Evolutionary conservation across 225 moss, liverwort and hornwort genomes (phyloP).

Genomic region (Physcomitrium patens): DNA sequence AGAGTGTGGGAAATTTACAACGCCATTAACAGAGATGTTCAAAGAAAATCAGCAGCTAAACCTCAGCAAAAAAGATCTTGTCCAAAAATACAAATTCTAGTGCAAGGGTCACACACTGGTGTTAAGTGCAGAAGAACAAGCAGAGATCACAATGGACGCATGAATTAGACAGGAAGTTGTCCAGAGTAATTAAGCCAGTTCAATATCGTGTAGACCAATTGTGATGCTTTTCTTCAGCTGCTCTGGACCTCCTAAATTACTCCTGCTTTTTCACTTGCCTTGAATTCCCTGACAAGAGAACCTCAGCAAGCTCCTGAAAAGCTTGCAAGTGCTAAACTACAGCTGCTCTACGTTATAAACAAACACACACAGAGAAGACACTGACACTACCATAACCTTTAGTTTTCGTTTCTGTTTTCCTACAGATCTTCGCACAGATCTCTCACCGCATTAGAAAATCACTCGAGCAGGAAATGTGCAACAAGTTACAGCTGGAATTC

Average conservation of each 20-base stretch:
- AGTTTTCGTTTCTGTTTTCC: background rate
- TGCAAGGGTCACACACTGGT: background rate
- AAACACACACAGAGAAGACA: background rate
- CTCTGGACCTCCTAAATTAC: conserved; percentile 9
- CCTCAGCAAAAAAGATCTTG: conserved; percentile 11
- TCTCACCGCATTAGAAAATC: conserved; percentile 16
- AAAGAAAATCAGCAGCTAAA: conserved; percentile 22
- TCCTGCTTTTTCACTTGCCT: conserved; percentile 17
- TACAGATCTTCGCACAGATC: conserved; percentile 28
- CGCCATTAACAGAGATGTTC: conserved; percentile 24
- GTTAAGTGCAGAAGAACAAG: conserved; percentile 2
- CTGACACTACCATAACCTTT: background rate
- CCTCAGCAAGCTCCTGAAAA: conserved; percentile 29
- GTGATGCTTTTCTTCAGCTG: conserved; percentile 24
- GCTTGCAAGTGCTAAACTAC: conserved; percentile 30
- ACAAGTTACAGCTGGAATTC: conserved; percentile 9
- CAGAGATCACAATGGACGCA: background rate
- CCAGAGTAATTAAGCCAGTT: conserved; percentile 22
- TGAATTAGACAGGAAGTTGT: background rate
- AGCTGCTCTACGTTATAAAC: conserved; percentile 23
- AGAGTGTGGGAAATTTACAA: background rate
- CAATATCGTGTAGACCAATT: conserved; percentile 31
- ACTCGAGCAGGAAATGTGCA: conserved; percentile 13
- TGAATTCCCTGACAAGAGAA: conserved; percentile 24
- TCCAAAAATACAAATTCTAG: conserved; percentile 5